Evolutionary conservation across 2,329 filamentous ascomycete genomes (phyloP).

Genomic region (Pseudocercospora vitis): DNA sequence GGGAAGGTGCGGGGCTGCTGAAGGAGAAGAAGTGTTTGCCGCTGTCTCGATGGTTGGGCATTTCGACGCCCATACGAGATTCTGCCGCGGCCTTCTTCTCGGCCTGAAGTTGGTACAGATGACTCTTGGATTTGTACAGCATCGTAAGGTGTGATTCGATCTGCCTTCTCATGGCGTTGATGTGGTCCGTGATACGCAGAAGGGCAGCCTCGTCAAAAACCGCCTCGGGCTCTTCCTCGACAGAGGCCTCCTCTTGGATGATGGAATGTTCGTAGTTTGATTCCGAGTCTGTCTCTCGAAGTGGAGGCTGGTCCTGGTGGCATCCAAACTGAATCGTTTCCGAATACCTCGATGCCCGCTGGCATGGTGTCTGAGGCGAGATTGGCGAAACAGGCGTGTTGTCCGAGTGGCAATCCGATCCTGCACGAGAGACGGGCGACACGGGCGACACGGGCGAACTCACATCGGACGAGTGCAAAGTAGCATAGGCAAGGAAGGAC

Average conservation of each 20-base stretch:
- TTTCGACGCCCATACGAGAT: slow-evolving; percentile 10
- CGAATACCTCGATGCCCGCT: too few species aligned
- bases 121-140: slow-evolving; percentile 32
- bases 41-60: slow-evolving; percentile 1
- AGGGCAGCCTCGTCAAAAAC: slow-evolving; percentile 13
- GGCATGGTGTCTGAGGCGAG: slow-evolving; percentile 8
- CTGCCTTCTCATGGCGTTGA: slow-evolving; percentile 35
- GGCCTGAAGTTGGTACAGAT: slow-evolving; percentile 15
- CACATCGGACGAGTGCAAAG: neutral
- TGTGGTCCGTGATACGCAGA: slow-evolving; percentile 25
- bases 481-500: neutral
- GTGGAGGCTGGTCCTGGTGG: neutral
- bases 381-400: neutral
- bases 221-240: neutral
- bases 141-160: slow-evolving; percentile 38
- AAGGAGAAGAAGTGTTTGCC: slow-evolving; percentile 7
- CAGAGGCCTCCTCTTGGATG: too few species aligned
- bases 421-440: slow-evolving; percentile 11
- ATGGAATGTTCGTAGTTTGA: neutral
- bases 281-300: neutral
- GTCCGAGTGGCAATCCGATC: neutral
- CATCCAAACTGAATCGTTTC: too few species aligned
- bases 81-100: slow-evolving; percentile 18
- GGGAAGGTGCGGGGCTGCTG: slow-evolving; percentile 14
- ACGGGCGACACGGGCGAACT: slow-evolving; percentile 20